Percentiles rank a stretch among this genome's conserved stretches.
These are phyloP conservation scores for Rhododendron vialii DNA, from an alignment of 148 eudicot species.

Conservation along the genomic window DNA sequence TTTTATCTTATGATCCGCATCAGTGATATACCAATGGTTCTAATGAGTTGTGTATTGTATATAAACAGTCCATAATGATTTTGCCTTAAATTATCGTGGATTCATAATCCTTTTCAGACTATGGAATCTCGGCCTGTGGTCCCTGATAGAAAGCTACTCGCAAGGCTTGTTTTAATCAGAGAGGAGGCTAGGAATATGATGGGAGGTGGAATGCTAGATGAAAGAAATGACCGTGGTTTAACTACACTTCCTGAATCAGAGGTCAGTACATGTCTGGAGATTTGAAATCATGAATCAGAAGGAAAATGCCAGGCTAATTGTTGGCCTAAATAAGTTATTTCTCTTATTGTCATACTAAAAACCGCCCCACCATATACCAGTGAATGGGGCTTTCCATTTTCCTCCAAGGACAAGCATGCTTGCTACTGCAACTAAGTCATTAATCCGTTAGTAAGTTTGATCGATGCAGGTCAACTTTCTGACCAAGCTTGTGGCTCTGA, in stretches of 20 bases:
- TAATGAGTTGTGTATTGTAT: not conserved
- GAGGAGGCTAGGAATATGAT: slow-evolving; percentile 98
- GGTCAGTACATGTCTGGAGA: slow-evolving; percentile 35
- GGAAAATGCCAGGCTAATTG: not conserved
- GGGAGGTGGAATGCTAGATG: slow-evolving; percentile 97
- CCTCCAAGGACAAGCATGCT: not conserved
- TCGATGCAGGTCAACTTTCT: slow-evolving; percentile 80
- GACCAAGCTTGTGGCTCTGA: slow-evolving; percentile 78
- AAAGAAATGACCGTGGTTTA: slow-evolving; percentile 92
- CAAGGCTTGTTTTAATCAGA: slow-evolving; percentile 93
- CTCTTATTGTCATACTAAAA: not conserved
- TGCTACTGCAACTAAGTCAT: not conserved
- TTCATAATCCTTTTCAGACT: slow-evolving; percentile 43
- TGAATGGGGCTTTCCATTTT: not conserved
- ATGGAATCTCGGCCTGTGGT: slow-evolving; percentile 90
- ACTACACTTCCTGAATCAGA: slow-evolving; percentile 89
- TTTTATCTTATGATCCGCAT: not conserved
- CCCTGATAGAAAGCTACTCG: slow-evolving; percentile 91
- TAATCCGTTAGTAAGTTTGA: not conserved
- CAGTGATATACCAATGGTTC: not conserved
- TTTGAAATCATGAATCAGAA: not conserved
- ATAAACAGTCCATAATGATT: not conserved
- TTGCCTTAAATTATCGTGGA: not conserved
- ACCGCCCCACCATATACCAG: not conserved
- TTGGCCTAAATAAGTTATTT: not conserved